Base-by-base conservation (phyloP, 129 eudicot species). In the Artemisia argyi region DNA sequence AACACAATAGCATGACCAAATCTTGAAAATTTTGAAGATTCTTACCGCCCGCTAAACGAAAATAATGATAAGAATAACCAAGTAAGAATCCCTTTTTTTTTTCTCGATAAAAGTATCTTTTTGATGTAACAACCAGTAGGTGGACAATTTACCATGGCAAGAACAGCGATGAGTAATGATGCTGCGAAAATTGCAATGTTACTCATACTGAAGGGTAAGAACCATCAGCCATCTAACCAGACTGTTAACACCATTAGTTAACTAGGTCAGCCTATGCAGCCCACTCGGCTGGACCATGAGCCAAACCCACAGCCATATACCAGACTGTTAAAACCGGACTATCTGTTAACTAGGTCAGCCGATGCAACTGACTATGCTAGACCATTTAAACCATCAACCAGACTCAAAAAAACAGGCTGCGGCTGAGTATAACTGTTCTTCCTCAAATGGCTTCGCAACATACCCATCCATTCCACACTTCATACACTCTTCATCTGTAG, bases 401-500 rank as follows among this genome's bases (percentile, higher is more conserved):
- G 85, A 73, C 83, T 78, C 87, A 67, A 93, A 89, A 87, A 89
- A 90, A 19, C 74, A 64, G 39, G 98, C 95, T 48, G 91, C 96
- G 24, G 91, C 89, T 11, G 78, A 76, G 63, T 94, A 94, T 13
- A 94, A 81, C 58, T 86, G 89, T 44, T 78, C 89, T 78, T 88
- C 96, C 54, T 85, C 91, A 53, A 94, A 94, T 18, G 99, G 99
- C 59, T 94, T 94, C 2, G 94, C 69, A 7, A 94, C 93, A 65
- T 86, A 94, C 30, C 83, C 99, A 79, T 94, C 97, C 99, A 94
- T 94, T n/a, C 97, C 99, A 76, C 93, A 82, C 61, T 90, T 78
- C 68, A 72, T 59, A 79, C 97, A 90, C 58, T 82, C 82, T 54
- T 89, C 96, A 51, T 85, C 81, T 12, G 87, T 87, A 19, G 96